A percentile compares a stretch with the other conserved stretches of the same genome.
Conservation (phyloP, 148 eudicot genomes). For the Vaccinium myrtillus region DNA sequence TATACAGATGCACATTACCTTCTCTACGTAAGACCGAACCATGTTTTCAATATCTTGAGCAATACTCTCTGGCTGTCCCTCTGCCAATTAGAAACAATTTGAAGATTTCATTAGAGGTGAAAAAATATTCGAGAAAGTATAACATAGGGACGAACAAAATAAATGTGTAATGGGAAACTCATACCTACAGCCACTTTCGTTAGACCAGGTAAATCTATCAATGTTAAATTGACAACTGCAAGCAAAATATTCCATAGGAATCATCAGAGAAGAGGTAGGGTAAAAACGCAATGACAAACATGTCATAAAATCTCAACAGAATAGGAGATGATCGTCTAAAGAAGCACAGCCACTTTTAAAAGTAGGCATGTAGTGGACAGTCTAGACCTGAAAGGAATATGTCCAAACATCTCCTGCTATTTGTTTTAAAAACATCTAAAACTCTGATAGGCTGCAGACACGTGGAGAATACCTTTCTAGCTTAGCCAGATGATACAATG, state of each 20-base stretch:
- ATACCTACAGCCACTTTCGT: slow-evolving; percentile 73
- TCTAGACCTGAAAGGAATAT: neutral
- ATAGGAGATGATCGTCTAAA: neutral
- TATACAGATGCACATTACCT: slow-evolving; percentile 40
- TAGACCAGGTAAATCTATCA: slow-evolving; percentile 73
- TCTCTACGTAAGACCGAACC: slow-evolving; percentile 74
- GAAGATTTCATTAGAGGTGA: neutral
- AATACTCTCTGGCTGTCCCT: slow-evolving; percentile 78
- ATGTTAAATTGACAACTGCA: slow-evolving; percentile 66
- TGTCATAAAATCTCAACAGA: neutral
- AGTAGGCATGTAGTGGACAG: neutral
- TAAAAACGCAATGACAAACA: neutral
- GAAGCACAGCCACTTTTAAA: neutral
- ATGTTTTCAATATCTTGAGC: slow-evolving; percentile 72
- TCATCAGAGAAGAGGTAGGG: slow-evolving; percentile 6
- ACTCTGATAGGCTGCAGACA: neutral
- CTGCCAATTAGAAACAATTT: slow-evolving; percentile 33
- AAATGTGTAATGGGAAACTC: slow-evolving; percentile 8
- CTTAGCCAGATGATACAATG: slow-evolving; percentile 5
- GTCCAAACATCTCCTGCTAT: neutral
- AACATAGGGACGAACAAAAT: neutral
- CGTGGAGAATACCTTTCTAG: neutral
- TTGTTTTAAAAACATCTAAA: neutral
- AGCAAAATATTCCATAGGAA: slow-evolving; percentile 8
- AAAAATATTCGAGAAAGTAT: neutral